A percentile compares a stretch with the other conserved stretches of the same genome.
phyloP scores from a whole-genome alignment of 108 stramenopile species.

The Bacterosira constricta region DNA sequence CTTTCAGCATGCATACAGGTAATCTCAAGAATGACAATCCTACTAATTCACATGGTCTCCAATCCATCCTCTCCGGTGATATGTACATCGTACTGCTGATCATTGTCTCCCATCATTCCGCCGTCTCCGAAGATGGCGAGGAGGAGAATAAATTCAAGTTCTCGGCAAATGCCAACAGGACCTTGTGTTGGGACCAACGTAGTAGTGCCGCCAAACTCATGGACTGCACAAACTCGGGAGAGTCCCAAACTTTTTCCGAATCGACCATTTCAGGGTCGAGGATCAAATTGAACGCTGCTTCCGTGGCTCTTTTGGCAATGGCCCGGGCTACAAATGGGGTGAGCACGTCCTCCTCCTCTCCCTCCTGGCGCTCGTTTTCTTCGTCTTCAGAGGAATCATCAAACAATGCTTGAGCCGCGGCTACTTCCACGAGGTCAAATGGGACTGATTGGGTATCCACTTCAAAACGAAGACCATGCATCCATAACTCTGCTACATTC shows the following conservation, averaged over 20 bases:
- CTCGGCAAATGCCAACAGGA: slow-evolving; percentile 55
- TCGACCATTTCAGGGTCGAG: slow-evolving; percentile 30
- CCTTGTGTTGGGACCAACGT: slow-evolving; percentile 60
- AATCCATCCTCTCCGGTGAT: no score
- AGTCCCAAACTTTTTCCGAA: slow-evolving; percentile 27
- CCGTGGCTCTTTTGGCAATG: slow-evolving; percentile 58
- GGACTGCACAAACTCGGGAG: slow-evolving; percentile 43
- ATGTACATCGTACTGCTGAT: no score
- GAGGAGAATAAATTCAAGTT: slow-evolving; percentile 30
- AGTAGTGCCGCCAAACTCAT: slow-evolving; percentile 44
- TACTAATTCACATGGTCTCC: no score
- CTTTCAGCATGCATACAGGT: no score
- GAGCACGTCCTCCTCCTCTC: slow-evolving; percentile 14
- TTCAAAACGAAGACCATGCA: slow-evolving; percentile 64
- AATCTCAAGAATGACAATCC: no score
- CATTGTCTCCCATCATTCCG: no score
- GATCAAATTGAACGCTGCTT: slow-evolving; percentile 53
- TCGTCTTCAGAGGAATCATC: slow-evolving; percentile 20
- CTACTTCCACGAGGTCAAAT: slow-evolving; percentile 60
- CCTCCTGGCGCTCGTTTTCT: not conserved
- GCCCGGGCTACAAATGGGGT: slow-evolving; percentile 54
- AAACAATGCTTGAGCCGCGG: slow-evolving; percentile 29
- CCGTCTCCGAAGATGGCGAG: not conserved
- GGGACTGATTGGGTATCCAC: slow-evolving; percentile 61
- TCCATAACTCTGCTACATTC: slow-evolving; percentile 65